phyloP scores from a whole-genome alignment of 192 early-diverging fungal species.

The Linnemannia exigua region DNA sequence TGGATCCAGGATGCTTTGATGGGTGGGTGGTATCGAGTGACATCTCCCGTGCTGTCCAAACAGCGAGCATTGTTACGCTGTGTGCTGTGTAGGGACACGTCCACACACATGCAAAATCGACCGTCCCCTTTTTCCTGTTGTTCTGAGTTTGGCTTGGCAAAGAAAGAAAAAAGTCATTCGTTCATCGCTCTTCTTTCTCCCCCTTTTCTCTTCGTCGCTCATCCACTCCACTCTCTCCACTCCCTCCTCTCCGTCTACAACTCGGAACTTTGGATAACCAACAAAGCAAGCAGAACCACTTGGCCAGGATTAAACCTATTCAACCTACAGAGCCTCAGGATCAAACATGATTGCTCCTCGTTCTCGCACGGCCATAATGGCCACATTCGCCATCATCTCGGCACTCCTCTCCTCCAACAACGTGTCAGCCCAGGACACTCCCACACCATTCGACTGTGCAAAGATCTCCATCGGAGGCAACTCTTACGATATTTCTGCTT shows the following conservation, averaged over 20 bases:
- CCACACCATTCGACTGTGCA: slow-evolving; percentile 29
- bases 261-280: background rate
- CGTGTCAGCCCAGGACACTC: slow-evolving; percentile 19
- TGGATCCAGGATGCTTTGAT: too few species aligned
- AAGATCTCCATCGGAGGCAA: slow-evolving; percentile 23
- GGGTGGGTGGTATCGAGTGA: too few species aligned
- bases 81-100: background rate
- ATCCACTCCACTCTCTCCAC: background rate
- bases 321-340: background rate
- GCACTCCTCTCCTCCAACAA: background rate
- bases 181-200: background rate
- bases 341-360: background rate
- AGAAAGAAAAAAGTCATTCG: background rate
- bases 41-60: too few species aligned
- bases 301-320: background rate
- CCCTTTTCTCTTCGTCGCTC: background rate
- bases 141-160: background rate
- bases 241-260: background rate
- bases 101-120: background rate
- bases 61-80: too few species aligned
- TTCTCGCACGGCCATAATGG: slow-evolving; percentile 12
- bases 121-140: background rate
- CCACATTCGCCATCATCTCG: slow-evolving; percentile 11
- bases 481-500: slow-evolving; percentile 37
- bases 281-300: background rate